These are phyloP conservation scores for Saturnispora gosingensis DNA, from an alignment of 805 yeast genomes.

Conservation along the genomic window DNA sequence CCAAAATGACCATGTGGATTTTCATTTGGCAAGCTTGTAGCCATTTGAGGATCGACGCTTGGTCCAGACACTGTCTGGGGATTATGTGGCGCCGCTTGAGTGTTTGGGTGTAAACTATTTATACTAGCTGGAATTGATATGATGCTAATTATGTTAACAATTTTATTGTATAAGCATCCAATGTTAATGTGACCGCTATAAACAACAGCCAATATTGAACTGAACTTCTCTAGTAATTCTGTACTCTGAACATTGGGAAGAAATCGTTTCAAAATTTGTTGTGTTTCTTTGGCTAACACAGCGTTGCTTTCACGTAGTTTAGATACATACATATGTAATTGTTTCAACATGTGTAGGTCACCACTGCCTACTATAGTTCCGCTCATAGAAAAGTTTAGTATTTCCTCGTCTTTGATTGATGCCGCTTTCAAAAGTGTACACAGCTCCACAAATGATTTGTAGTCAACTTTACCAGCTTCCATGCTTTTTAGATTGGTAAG, in stretches of 20 bases:
- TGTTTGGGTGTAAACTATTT: background rate
- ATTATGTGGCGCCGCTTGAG: background rate
- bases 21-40: background rate
- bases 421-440: conserved; percentile 3
- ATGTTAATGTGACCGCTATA: conserved; percentile 3
- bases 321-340: background rate
- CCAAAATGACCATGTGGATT: background rate
- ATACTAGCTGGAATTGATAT: background rate
- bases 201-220: background rate
- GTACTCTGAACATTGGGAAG: background rate
- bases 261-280: background rate
- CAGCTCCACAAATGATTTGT: conserved; percentile 4
- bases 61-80: background rate
- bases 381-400: background rate
- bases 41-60: background rate
- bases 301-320: background rate
- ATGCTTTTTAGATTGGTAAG: background rate
- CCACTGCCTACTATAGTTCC: background rate
- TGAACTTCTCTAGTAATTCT: background rate
- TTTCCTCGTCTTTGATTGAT: background rate
- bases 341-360: background rate
- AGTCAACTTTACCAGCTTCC: background rate
- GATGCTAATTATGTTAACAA: background rate
- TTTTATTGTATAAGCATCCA: conserved; percentile 5
- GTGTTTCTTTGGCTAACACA: background rate